Evolutionary conservation across 1,284 basidiomycete genomes (phyloP).

Genomic region (Phenoliferia sp.): DNA sequence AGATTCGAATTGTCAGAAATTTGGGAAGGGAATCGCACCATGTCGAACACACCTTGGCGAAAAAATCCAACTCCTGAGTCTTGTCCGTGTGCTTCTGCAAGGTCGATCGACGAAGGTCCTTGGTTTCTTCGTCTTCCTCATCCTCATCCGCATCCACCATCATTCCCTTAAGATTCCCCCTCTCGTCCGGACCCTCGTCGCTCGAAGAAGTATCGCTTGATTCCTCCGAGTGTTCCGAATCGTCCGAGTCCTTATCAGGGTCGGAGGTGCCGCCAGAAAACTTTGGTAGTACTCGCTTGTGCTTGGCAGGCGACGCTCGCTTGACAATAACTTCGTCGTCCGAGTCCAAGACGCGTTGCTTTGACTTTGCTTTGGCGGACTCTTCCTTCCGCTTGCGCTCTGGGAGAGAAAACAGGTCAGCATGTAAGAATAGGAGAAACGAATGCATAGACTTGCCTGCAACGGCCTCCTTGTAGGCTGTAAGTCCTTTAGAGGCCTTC

Average conservation of each 20-base stretch:
- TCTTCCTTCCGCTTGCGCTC: slow-evolving; percentile 3
- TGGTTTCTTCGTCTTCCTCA: slow-evolving; percentile 2
- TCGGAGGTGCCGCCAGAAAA: background rate
- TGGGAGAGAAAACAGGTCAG: background rate
- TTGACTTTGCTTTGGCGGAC: background rate
- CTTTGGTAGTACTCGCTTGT: background rate
- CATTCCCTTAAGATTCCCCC: background rate
- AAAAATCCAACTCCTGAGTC: slow-evolving; percentile 9
- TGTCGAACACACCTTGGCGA: slow-evolving; percentile 7
- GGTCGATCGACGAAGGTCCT: too few relatives aligned
- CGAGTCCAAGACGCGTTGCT: background rate
- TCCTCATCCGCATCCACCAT: slow-evolving; percentile 10
- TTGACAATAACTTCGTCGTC: background rate
- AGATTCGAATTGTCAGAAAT: too few relatives aligned
- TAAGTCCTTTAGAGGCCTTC: background rate
- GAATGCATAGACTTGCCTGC: background rate
- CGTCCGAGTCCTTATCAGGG: background rate
- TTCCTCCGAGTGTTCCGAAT: background rate
- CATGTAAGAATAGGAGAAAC: too few relatives aligned
- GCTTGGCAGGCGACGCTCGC: background rate
- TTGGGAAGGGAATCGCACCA: too few relatives aligned
- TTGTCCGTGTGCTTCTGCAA: slow-evolving; percentile 7
- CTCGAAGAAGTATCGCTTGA: background rate
- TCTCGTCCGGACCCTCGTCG: background rate
- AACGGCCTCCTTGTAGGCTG: background rate